These are phyloP conservation scores for Coemansia sp. DNA, from an alignment of 192 early-diverging fungal genomes.

Conservation along the genomic window DNA sequence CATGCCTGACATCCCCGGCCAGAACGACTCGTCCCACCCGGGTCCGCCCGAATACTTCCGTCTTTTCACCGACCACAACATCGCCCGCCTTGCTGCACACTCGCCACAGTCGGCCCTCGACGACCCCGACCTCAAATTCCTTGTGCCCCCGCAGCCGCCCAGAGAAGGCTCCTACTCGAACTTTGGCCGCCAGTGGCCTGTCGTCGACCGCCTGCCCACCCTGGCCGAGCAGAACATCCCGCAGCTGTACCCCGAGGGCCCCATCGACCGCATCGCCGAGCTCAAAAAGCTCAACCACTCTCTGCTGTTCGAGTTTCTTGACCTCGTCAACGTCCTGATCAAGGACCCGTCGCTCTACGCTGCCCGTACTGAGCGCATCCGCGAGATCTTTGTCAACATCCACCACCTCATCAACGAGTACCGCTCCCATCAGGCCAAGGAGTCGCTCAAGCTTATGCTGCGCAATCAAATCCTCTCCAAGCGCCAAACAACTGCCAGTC, in stretches of 20 bases:
- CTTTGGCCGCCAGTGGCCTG: conserved; percentile 73
- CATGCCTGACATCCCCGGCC: conserved; percentile 28
- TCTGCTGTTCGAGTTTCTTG: conserved; percentile 64
- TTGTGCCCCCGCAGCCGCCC: conserved; percentile 58
- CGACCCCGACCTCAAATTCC: conserved; percentile 49
- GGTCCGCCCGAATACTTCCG: conserved; percentile 66
- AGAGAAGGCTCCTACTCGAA: conserved; percentile 54
- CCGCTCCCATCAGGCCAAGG: conserved; percentile 73
- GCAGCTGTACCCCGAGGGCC: conserved; percentile 63
- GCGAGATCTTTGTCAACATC: conserved; percentile 71
- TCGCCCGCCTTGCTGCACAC: conserved; percentile 26
- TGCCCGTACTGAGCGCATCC: conserved; percentile 63
- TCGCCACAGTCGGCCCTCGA: conserved; percentile 16
- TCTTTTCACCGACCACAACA: conserved; percentile 63
- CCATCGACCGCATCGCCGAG: conserved; percentile 64
- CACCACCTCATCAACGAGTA: conserved; percentile 85
- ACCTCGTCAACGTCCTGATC: conserved; percentile 68
- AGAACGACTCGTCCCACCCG: conserved; percentile 56
- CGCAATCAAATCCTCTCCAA: conserved; percentile 59
- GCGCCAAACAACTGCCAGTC: conserved; percentile 18
- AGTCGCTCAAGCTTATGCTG: conserved; percentile 66
- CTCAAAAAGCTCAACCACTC: conserved; percentile 64
- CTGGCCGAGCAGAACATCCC: conserved; percentile 61
- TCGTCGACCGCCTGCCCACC: conserved; percentile 56
- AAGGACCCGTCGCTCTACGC: conserved; percentile 53